Conservation (phyloP, 2,329 filamentous ascomycete species). For the Rhynchosporium secalis region DNA sequence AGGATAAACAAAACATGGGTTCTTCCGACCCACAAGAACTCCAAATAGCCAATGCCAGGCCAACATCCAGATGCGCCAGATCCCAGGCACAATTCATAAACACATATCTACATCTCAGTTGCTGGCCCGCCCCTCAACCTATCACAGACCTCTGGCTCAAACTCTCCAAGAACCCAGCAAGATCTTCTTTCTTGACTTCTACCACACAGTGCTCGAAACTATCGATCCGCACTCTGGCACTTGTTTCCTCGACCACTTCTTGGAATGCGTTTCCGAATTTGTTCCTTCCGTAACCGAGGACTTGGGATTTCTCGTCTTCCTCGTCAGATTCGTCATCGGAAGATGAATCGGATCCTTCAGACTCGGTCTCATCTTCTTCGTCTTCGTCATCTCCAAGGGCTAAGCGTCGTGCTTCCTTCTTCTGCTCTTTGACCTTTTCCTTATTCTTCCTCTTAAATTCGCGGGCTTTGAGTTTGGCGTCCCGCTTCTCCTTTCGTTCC, state of each 20-base stretch:
- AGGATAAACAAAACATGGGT: not conserved
- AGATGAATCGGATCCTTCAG: constrained; percentile 51
- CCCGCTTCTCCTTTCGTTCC: constrained; percentile 62
- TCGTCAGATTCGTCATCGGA: constrained; percentile 51
- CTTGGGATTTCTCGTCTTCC: constrained; percentile 53
- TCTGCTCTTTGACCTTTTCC: constrained; percentile 61
- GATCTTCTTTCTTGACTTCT: constrained; percentile 94
- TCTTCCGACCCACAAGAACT: not conserved
- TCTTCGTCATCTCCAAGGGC: constrained; percentile 50
- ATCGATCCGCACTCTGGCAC: constrained; percentile 85
- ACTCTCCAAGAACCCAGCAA: constrained; percentile 85
- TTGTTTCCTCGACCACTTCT: constrained; percentile 90
- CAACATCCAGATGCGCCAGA: constrained; percentile 8
- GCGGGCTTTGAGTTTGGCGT: constrained; percentile 61
- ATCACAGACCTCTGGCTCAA: constrained; percentile 89
- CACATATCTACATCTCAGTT: constrained; percentile 29
- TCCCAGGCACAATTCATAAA: constrained; percentile 23
- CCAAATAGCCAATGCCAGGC: constrained; percentile 7
- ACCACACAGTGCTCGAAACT: constrained; percentile 97
- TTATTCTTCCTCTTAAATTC: constrained; percentile 59
- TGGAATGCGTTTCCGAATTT: constrained; percentile 94
- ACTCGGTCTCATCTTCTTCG: constrained; percentile 55
- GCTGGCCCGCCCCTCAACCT: constrained; percentile 44
- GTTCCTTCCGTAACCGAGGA: constrained; percentile 75
- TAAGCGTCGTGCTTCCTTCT: constrained; percentile 56